Percentiles rank a stretch among this genome's conserved stretches.
Evolutionary conservation across 495 filamentous ascomycete species (phyloP).

Genomic region (Aspergillus avenaceus): DNA sequence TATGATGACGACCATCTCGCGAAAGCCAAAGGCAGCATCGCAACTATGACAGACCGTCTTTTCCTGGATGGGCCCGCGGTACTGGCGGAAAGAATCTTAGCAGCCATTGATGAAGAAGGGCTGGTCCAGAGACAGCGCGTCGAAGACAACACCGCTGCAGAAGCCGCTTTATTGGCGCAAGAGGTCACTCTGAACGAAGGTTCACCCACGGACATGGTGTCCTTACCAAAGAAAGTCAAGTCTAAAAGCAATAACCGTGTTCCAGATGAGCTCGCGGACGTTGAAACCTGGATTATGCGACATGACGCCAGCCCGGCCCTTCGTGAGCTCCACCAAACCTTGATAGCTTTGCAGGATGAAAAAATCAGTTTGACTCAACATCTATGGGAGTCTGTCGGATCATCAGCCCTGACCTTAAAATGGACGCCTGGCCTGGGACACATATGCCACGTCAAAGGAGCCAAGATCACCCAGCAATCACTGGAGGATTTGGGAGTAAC

Average conservation of each 20-base stretch:
- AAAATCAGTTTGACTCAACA: constrained; percentile 55
- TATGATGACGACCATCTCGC: background rate
- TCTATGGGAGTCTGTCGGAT: constrained; percentile 54
- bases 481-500: constrained; percentile 44
- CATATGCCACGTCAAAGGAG: constrained; percentile 82
- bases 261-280: constrained; percentile 28
- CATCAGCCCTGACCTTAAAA: constrained; percentile 64
- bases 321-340: constrained; percentile 57
- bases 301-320: constrained; percentile 61
- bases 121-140: constrained; percentile 72
- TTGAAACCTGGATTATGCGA: constrained; percentile 85
- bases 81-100: constrained; percentile 66
- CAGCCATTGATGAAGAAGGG: constrained; percentile 90
- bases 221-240: constrained; percentile 42
- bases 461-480: constrained; percentile 55
- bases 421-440: constrained; percentile 85
- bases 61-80: constrained; percentile 61
- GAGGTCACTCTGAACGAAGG: constrained; percentile 61
- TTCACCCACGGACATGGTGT: constrained; percentile 37
- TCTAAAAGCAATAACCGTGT: constrained; percentile 27
- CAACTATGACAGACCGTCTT: constrained; percentile 55
- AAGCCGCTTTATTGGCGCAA: constrained; percentile 64
- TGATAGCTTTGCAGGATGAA: constrained; percentile 54
- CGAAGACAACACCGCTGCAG: constrained; percentile 64
- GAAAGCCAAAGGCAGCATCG: constrained; percentile 34